phyloP scores from a whole-genome alignment of 2,329 filamentous ascomycete species.

The Eurotiales sp. region DNA sequence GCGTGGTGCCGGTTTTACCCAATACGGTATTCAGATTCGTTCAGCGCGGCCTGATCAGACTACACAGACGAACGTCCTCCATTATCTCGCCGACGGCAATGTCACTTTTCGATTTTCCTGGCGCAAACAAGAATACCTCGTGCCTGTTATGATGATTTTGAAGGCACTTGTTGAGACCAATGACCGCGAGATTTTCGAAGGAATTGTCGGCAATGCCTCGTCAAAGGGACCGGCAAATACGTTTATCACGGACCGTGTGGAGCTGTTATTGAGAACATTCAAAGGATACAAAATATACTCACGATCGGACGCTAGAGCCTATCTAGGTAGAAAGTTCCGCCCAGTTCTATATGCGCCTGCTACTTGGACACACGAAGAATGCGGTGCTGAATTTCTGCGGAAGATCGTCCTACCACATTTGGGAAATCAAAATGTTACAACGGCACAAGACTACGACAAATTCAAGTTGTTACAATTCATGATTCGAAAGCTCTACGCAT shows the following conservation, averaged over 20 bases:
- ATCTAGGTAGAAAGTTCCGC: conserved; percentile 86
- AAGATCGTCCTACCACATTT: conserved; percentile 90
- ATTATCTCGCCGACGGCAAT: conserved; percentile 94
- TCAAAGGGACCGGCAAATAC: conserved; percentile 81
- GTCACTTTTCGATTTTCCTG: conserved; percentile 97
- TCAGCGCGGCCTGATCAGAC: conserved; percentile 96
- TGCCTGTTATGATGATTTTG: conserved; percentile 93
- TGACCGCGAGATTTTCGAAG: conserved; percentile 92
- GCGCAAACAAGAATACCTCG: conserved; percentile 95
- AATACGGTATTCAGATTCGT: conserved; percentile 84
- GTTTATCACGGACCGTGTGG: conserved; percentile 90
- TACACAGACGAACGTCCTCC: conserved; percentile 93
- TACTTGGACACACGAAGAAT: conserved; percentile 81
- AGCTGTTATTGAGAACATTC: conserved; percentile 87
- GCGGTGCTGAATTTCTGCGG: conserved; percentile 84
- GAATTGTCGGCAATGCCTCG: conserved; percentile 72
- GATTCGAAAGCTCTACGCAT: conserved; percentile 89
- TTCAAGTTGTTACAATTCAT: conserved; percentile 93
- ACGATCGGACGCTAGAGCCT: conserved; percentile 75
- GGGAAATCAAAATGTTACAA: conserved; percentile 78
- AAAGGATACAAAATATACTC: conserved; percentile 84
- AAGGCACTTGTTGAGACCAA: conserved; percentile 96
- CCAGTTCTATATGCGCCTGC: conserved; percentile 80
- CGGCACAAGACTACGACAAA: conserved; percentile 83
- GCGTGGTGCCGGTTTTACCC: conserved; percentile 81